Conservation (phyloP, 345 rosid species). For the Rhodamnia rubescens region DNA sequence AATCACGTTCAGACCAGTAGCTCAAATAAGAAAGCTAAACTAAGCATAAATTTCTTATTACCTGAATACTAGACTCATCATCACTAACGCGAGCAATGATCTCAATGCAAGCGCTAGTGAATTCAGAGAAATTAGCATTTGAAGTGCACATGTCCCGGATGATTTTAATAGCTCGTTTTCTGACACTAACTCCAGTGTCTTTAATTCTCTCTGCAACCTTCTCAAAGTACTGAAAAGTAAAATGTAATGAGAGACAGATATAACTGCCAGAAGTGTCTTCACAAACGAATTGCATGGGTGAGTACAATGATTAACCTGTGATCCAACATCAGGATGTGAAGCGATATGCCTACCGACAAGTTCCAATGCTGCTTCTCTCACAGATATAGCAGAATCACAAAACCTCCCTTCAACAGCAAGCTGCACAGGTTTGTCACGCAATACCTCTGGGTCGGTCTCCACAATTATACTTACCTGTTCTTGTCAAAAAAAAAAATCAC, state of each 20-base stretch:
- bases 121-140: conserved; percentile 72
- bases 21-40: neutral
- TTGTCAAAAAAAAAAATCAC: neutral
- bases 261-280: neutral
- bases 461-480: conserved; percentile 93
- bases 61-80: conserved; percentile 97
- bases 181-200: conserved; percentile 97
- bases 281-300: neutral
- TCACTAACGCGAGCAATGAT: conserved; percentile 90
- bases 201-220: conserved; percentile 97
- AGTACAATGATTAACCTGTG: conserved; percentile 42
- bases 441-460: conserved; percentile 95
- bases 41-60: conserved; percentile 14
- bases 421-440: conserved; percentile 87
- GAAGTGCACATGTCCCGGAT: conserved; percentile 95
- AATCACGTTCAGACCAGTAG: neutral
- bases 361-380: conserved; percentile 96
- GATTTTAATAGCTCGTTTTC: conserved; percentile 93
- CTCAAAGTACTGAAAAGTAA: conserved; percentile 73
- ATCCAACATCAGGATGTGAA: conserved; percentile 93
- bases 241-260: neutral
- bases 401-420: conserved; percentile 98
- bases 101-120: conserved; percentile 84
- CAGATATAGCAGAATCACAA: conserved; percentile 98
- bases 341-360: conserved; percentile 98